Evolutionary conservation across 1,284 basidiomycete genomes (phyloP), one percentile per base, ranked within the genome.

Genomic region (Dichomitus squalens): DNA sequence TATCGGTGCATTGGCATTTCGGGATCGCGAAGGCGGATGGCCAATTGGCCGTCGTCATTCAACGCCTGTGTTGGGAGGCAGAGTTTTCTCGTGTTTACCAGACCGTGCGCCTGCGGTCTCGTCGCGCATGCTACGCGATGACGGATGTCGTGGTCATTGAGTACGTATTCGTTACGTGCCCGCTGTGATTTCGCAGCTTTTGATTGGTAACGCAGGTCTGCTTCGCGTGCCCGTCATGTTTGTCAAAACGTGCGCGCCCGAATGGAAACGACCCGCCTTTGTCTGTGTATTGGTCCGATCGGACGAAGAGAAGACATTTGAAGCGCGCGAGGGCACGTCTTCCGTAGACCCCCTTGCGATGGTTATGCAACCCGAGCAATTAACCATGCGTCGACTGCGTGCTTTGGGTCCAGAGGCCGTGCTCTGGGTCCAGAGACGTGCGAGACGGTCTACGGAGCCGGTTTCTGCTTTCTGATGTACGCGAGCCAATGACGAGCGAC

Each of bases 121-220:
- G 25, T 44, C 41, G 41, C 23, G 41, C 16, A 11, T n/a, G 25
- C n/a, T 16, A 16, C 16, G 12, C 16, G 7, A 44, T 44, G 41
- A 44, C 41, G 25, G 41, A 44, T 6, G 41, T 44, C 29, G 14
- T 41, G 29, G 21, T 16, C 41, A 20, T 18, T n/a, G 25, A 46
- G 36, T 40, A 58, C 57, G 55, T 57, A 44, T 54, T 52, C 52
- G 31, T 53, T 51, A 44, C 41, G 41, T 25, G 41, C 41, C 29
- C 25, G 41, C 41, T 7, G 7, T 44, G 41, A n/a, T 43, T 43
- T 25, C 29, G 25, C 7, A 27, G 2, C 25, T n/a, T 16, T 4
- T 29, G 41, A 27, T 29, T 3, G 9, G 41, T 27, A n/a, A 44
- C 29, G 41, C 41, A 43, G 23, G 41, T 25, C 16, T 44, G 41